These are phyloP conservation scores for Microbotryum lychnidis-dioicae DNA, from an alignment of 1,284 basidiomycete species.

Conservation along the genomic window DNA sequence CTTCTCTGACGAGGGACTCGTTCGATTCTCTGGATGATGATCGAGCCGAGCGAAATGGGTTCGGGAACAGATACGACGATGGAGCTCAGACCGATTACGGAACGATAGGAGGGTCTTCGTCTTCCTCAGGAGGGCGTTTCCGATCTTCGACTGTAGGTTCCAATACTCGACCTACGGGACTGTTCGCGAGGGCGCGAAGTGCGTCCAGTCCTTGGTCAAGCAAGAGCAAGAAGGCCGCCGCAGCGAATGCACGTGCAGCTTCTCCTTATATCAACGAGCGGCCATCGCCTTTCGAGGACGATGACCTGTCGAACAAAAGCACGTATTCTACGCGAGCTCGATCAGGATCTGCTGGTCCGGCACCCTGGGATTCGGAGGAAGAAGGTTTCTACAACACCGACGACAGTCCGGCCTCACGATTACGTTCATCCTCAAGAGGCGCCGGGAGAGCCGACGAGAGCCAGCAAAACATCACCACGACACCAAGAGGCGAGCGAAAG, in stretches of 20 bases:
- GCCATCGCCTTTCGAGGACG: slow-evolving; percentile 2
- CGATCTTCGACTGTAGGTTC: slow-evolving; percentile 1
- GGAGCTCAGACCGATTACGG: background rate
- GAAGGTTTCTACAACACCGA: slow-evolving; percentile 8
- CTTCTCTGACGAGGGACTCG: slow-evolving; percentile 3
- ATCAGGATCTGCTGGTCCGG: background rate
- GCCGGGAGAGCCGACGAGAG: too few relatives aligned
- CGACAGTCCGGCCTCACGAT: background rate
- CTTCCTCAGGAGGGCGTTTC: background rate
- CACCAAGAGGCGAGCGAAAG: background rate
- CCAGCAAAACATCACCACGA: too few relatives aligned
- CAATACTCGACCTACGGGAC: background rate
- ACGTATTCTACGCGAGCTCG: slow-evolving; percentile 4
- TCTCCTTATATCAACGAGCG: slow-evolving; percentile 2
- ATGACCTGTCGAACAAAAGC: background rate
- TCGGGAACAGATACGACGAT: background rate
- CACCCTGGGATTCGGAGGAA: slow-evolving; percentile 28
- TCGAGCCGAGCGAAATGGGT: background rate
- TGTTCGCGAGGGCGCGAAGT: background rate
- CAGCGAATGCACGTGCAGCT: background rate
- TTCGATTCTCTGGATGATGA: slow-evolving; percentile 20
- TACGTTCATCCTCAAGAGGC: too few relatives aligned
- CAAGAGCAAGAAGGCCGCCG: too few relatives aligned
- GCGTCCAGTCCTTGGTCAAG: background rate
- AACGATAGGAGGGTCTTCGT: too few relatives aligned